Conservation (phyloP, 192 early-diverging fungal species). For the Coemansia sp. region DNA sequence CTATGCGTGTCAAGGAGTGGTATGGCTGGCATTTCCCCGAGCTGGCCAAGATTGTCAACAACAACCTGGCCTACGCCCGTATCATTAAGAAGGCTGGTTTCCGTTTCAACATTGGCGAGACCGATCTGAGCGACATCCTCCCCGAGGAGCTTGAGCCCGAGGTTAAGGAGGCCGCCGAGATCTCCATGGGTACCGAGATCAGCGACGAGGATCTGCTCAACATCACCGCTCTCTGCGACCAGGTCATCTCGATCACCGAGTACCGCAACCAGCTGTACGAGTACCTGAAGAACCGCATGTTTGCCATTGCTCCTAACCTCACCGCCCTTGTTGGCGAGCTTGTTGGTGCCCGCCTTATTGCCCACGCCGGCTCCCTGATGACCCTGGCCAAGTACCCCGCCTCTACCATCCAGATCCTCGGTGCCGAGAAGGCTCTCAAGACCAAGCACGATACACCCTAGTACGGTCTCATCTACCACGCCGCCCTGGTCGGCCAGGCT, state of each 20-base stretch:
- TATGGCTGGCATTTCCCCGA: slow-evolving; percentile 99
- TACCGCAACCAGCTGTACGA: slow-evolving; percentile 94
- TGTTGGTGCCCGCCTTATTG: slow-evolving; percentile 96
- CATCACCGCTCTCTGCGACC: slow-evolving; percentile 90
- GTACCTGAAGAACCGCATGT: slow-evolving; percentile 98
- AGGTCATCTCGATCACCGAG: slow-evolving; percentile 92
- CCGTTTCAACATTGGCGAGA: slow-evolving; percentile 73
- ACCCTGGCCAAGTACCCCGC: slow-evolving; percentile 98
- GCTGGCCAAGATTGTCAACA: slow-evolving; percentile 92
- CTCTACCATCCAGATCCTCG: slow-evolving; percentile 97
- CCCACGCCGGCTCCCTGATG: slow-evolving; percentile 94
- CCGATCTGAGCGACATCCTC: slow-evolving; percentile 78
- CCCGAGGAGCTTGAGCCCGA: slow-evolving; percentile 90
- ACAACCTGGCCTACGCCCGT: slow-evolving; percentile 93
- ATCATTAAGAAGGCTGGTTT: slow-evolving; percentile 87
- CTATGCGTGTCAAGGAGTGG: slow-evolving; percentile 98
- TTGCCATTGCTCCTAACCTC: slow-evolving; percentile 82
- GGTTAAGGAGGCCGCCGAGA: slow-evolving; percentile 95
- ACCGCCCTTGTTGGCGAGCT: slow-evolving; percentile 97
- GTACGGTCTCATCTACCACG: slow-evolving; percentile 98
- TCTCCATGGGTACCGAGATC: slow-evolving; percentile 99
- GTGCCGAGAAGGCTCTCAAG: slow-evolving; percentile 99
- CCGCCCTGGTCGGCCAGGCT: slow-evolving; percentile 94
- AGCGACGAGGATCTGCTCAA: slow-evolving; percentile 96
- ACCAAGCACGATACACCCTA: slow-evolving; percentile 98